Conservation (phyloP, 306 rosid species). For the Abrus pulchellus region DNA sequence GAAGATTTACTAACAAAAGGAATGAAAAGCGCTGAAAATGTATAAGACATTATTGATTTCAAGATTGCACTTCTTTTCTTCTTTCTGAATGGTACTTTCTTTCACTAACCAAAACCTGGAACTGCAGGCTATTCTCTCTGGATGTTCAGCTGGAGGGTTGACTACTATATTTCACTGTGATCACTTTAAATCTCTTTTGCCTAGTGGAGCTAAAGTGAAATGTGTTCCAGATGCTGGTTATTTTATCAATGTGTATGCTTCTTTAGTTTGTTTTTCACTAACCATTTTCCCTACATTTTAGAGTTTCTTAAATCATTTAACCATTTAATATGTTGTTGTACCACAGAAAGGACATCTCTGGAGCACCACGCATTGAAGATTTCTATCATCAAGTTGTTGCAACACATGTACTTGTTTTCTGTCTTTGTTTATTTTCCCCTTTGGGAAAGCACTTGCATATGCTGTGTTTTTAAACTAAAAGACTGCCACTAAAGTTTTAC, state of each 20-base stretch:
- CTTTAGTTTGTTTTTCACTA: neutral
- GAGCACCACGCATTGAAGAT: constrained; percentile 59
- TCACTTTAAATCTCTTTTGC: constrained; percentile 63
- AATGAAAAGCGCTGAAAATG: constrained; percentile 76
- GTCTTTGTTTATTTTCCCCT: constrained; percentile 14
- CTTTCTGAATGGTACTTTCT: neutral
- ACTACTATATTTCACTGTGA: constrained; percentile 84
- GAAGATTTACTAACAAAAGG: constrained; percentile 78
- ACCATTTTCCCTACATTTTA: neutral
- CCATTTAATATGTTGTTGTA: constrained; percentile 20
- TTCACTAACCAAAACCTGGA: constrained; percentile 23
- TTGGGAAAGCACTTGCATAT: constrained; percentile 10
- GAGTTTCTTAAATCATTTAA: neutral
- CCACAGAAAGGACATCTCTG: constrained; percentile 78
- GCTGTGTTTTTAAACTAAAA: neutral
- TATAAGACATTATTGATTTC: constrained; percentile 39
- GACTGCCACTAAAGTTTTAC: neutral
- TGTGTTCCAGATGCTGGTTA: constrained; percentile 93
- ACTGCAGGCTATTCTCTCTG: constrained; percentile 83
- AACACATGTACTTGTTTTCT: constrained; percentile 58
- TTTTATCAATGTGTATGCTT: constrained; percentile 73
- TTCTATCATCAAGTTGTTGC: constrained; percentile 66
- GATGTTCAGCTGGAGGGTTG: constrained; percentile 96
- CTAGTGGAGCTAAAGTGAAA: constrained; percentile 64
- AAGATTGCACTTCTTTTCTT: neutral